Evolutionary conservation across 1,284 basidiomycete genomes (phyloP), one percentile per base, ranked within the genome.

Genomic region (Ustilago xerochloae): DNA sequence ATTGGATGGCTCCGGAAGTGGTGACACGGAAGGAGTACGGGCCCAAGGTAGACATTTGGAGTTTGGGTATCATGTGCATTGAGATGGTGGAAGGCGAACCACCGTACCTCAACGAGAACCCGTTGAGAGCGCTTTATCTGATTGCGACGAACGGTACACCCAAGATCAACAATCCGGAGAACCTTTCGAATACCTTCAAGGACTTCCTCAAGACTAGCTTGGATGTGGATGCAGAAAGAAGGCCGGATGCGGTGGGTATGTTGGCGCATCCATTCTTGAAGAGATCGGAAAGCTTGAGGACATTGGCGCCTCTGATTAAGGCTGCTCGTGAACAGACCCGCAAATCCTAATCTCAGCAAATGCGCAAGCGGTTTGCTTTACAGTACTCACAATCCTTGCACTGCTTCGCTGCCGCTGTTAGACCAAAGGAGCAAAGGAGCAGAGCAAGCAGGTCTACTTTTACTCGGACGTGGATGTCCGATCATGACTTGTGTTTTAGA

Each of bases 11-110:
- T 1, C 96, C 96, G 1, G 96, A 99, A 84, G 95, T 99, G 30
- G 96, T 99, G 63, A 97, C 93, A 20, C 90, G 95, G 60, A 98
- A 98, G 85, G 97, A 97, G 87, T 99, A 99, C 83, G 97, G 96
- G 0, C 93, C 96, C 4, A 98, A 98, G 85, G 97, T 99, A 29
- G 97, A 99, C 84, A 94, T 99, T 64, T 99, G 97, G 97, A 92
- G 90, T 85, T 86, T 99, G 80, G 97, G 96, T 22, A 99, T 99
- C 87, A 96, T 99, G 93, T 94, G 94, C 24, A 99, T 99, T 75
- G 95, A 98, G 87, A 99, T 99, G 96, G 94, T 99, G 78, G 96
- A 98, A 86, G 96, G 97, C 67, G 96, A 99, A 86, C 97, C 96
- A 2, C 96, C 96, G 29, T 98, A 98, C 83, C 88, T 97, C 45